These are phyloP conservation scores for Beta macrorhiza DNA, from an alignment of 179 eudicot species.

Conservation along the genomic window DNA sequence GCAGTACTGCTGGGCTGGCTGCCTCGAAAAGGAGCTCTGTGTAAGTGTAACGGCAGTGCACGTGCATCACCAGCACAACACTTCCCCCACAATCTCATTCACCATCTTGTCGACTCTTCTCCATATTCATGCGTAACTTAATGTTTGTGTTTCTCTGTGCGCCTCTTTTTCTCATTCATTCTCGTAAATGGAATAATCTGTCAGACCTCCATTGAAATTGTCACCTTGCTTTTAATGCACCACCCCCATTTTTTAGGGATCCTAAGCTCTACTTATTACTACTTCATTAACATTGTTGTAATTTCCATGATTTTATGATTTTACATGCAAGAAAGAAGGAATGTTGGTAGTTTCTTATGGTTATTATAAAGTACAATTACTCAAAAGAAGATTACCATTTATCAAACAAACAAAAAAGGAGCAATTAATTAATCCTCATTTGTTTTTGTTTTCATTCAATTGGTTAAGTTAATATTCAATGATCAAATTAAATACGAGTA, in stretches of 20 bases:
- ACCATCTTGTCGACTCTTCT: slow-evolving; percentile 25
- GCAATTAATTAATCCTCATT: neutral
- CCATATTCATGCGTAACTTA: neutral
- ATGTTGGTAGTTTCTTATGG: slow-evolving; percentile 18
- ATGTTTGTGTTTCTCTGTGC: neutral
- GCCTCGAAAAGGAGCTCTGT: slow-evolving; percentile 38
- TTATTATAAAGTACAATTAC: neutral
- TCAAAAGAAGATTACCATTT: too few relatives aligned
- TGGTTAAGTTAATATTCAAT: neutral
- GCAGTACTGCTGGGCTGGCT: neutral
- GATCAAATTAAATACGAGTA: neutral
- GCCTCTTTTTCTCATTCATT: slow-evolving; percentile 24
- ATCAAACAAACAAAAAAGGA: too few relatives aligned
- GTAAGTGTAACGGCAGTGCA: slow-evolving; percentile 30
- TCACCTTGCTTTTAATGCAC: slow-evolving; percentile 28
- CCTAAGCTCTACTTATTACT: neutral
- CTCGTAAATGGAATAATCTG: slow-evolving; percentile 36
- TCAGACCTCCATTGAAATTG: slow-evolving; percentile 21
- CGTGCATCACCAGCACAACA: slow-evolving; percentile 25
- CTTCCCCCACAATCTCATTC: slow-evolving; percentile 21
- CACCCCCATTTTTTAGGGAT: neutral
- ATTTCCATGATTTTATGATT: neutral
- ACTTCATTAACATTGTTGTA: neutral
- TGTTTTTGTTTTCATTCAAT: neutral
- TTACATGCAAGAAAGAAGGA: slow-evolving; percentile 18